These are phyloP conservation scores for Irpex sp. DNA, from an alignment of 1,284 basidiomycete genomes.

Conservation along the genomic window DNA sequence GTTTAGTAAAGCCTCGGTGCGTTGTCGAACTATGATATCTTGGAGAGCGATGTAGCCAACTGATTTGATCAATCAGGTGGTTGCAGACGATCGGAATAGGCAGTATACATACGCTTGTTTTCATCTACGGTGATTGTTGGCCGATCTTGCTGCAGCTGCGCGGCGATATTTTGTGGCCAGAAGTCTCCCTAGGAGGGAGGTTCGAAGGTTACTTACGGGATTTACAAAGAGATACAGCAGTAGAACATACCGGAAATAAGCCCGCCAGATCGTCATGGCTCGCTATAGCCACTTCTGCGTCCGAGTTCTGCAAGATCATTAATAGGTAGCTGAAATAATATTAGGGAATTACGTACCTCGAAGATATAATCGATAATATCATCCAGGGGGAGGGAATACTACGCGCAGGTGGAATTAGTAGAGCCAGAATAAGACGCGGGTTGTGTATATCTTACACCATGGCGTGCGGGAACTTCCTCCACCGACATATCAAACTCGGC, in stretches of 20 bases:
- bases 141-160: background rate
- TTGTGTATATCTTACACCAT: conserved; percentile 6
- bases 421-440: background rate
- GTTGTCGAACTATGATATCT: background rate
- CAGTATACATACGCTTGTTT: conserved; percentile 1
- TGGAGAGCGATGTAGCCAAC: background rate
- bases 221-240: background rate
- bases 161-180: background rate
- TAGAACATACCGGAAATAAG: background rate
- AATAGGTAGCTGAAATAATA: background rate
- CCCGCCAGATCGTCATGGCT: conserved; percentile 3
- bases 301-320: background rate
- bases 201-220: background rate
- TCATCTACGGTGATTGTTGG: conserved; percentile 4
- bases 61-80: background rate
- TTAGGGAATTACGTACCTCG: background rate
- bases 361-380: conserved; percentile 6
- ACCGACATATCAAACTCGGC: conserved; percentile 12
- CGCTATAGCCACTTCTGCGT: conserved; percentile 5
- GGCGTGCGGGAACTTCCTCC: conserved; percentile 16
- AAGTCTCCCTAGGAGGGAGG: background rate
- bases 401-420: background rate
- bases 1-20: background rate
- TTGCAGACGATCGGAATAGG: background rate
- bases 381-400: background rate